Conservation (phyloP, 768 basidiomycete species). For the Leucosporidium scottii region DNA sequence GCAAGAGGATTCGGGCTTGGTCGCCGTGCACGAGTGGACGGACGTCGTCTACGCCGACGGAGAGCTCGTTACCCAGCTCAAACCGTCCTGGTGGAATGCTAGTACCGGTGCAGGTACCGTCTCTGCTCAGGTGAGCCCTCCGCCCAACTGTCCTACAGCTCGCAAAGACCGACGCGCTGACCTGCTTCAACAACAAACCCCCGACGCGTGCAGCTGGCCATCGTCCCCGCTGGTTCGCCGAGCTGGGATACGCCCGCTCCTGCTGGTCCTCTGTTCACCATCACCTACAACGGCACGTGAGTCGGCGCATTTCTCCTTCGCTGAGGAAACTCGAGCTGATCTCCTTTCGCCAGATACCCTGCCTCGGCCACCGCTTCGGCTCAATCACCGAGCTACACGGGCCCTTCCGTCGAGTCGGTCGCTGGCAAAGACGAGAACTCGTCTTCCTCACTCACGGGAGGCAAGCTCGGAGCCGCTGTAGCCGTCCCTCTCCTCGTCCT, state of each 20-base stretch:
- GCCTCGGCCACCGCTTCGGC: slow-evolving; percentile 15
- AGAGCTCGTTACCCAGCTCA: slow-evolving; percentile 20
- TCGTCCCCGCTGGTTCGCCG: slow-evolving; percentile 19
- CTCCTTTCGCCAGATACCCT: slow-evolving; percentile 20
- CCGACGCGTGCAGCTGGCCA: slow-evolving; percentile 16
- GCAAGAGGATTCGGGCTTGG: not conserved
- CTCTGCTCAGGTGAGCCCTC: slow-evolving; percentile 21
- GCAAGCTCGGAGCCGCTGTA: slow-evolving; percentile 28
- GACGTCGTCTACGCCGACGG: slow-evolving; percentile 15
- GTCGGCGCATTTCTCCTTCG: not conserved
- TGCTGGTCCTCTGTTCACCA: slow-evolving; percentile 23
- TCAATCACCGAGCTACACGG: slow-evolving; percentile 5
- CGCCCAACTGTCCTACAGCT: not conserved
- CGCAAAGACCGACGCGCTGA: not conserved
- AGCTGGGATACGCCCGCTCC: slow-evolving; percentile 30
- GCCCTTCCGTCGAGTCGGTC: slow-evolving; percentile 31
- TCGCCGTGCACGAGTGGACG: slow-evolving; percentile 26
- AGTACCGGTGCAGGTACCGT: slow-evolving; percentile 24
- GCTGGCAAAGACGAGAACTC: not conserved
- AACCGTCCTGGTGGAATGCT: slow-evolving; percentile 31
- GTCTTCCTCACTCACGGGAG: slow-evolving; percentile 9
- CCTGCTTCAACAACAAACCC: not conserved
- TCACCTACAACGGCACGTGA: slow-evolving; percentile 30
- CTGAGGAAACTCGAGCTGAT: not conserved
- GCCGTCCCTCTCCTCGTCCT: slow-evolving; percentile 21